Conservation (phyloP, 805 yeast genomes). For the Saccharomycopsis capsularis region DNA sequence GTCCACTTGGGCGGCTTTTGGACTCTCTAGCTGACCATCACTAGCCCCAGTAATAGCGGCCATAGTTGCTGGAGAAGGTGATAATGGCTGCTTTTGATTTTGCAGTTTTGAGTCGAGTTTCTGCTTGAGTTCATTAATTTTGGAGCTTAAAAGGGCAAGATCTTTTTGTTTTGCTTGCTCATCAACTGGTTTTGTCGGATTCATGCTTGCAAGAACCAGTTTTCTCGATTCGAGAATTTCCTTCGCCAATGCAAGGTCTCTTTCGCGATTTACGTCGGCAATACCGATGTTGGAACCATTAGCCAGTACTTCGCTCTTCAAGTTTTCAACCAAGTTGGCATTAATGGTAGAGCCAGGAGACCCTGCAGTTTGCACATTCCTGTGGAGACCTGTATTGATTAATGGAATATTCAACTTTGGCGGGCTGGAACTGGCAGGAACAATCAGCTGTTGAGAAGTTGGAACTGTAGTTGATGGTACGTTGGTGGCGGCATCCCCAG, state of each 20-base stretch:
- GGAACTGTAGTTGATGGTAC: background rate
- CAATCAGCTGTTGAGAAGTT: background rate
- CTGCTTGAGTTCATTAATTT: background rate
- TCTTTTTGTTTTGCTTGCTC: background rate
- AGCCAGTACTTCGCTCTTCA: constrained; percentile 4
- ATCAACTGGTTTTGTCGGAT: background rate
- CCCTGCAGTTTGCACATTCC: background rate
- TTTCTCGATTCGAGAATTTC: background rate
- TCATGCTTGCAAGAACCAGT: too few relatives aligned
- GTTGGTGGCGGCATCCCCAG: background rate
- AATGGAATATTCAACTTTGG: constrained; percentile 19
- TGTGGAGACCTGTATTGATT: constrained; percentile 14
- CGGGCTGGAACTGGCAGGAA: too few relatives aligned
- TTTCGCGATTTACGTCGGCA: too few relatives aligned
- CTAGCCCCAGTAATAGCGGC: too few relatives aligned
- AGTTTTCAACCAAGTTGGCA: constrained; percentile 3
- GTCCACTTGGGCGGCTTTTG: too few relatives aligned
- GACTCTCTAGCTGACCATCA: too few relatives aligned
- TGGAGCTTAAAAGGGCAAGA: background rate
- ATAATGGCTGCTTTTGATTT: too few relatives aligned
- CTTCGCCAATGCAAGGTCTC: background rate
- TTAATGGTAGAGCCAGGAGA: background rate
- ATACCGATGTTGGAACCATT: background rate
- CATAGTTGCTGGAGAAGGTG: too few relatives aligned
- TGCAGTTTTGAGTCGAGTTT: too few relatives aligned